Conservation (phyloP, 2,329 filamentous ascomycete species). For the Cercospora sp. region DNA sequence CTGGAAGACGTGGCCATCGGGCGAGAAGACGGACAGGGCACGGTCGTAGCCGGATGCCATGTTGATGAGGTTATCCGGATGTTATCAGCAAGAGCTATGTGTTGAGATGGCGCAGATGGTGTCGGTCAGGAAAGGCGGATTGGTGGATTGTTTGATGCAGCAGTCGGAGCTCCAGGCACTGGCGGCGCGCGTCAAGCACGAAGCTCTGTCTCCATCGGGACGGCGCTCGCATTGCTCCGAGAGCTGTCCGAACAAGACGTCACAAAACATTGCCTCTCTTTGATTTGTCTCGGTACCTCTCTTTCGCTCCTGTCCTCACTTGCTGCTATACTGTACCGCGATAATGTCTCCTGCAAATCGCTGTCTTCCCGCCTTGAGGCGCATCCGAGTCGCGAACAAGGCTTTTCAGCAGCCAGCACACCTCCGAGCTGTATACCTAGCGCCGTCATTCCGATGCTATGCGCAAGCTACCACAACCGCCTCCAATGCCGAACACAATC, state of each 20-base stretch:
- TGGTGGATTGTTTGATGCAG: constrained; percentile 6
- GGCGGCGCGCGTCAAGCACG: neutral
- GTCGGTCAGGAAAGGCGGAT: constrained; percentile 6
- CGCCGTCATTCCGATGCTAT: constrained; percentile 17
- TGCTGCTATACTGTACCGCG: neutral
- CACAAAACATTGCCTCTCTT: constrained; percentile 2
- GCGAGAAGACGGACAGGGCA: constrained; percentile 98
- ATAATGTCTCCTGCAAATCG: constrained; percentile 32
- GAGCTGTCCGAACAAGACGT: constrained; percentile 5
- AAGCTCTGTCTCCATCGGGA: neutral
- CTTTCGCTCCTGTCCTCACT: constrained; percentile 1
- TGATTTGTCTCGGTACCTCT: constrained; percentile 1
- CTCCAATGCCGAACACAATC: constrained; percentile 33
- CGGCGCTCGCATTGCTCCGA: constrained; percentile 3
- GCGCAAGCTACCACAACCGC: constrained; percentile 36
- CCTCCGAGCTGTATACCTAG: constrained; percentile 31
- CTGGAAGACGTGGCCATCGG: constrained; percentile 99
- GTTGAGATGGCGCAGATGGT: neutral
- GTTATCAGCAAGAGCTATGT: neutral
- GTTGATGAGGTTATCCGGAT: constrained; percentile 24
- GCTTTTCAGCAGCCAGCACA: constrained; percentile 34
- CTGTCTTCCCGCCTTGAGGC: constrained; percentile 34
- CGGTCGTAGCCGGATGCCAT: constrained; percentile 98
- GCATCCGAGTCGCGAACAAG: constrained; percentile 36
- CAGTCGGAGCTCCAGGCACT: constrained; percentile 20